Base-by-base conservation (phyloP, 805 yeast genomes). In the Phaffomyces opuntiae region DNA sequence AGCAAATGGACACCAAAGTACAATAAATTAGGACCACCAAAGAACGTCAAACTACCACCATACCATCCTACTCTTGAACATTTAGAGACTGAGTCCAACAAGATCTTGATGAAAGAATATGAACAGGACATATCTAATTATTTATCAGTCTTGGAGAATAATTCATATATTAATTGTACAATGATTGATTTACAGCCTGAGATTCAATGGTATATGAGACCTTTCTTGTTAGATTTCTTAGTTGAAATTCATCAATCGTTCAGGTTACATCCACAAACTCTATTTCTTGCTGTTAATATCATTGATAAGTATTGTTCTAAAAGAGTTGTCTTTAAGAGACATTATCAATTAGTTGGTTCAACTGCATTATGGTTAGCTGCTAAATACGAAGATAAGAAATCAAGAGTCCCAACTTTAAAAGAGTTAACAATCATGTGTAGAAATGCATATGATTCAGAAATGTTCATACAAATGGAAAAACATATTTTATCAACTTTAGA, bases 281-380 rank as follows among this genome's bases (percentile, higher is more conserved):
- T 82, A 61, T 84, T 69, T 62, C 75, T 77, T 57, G 81, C 85
- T 49, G 74, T 83, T 40, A 78, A 78, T 54, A 75, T 88, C 48
- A 81, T 87, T 43, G 96, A 89, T 63, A 74, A 91, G 47, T 89
- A 89, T 67, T 83, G 93, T 59, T 81, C 93, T 43, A 81, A 78
- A 56, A 72, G 96, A 49, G 78, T 87, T 9, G 88, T 87, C 2
- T 79, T 81, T 61, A 78, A 81, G 53, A 85, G 82, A 51, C 96
- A 88, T 60, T 81, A 84, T 56, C 96, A 87, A 61, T 69, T 89
- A 45, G 85, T 88, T 26, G 90, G 91, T 29, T 81, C 91, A 53
- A 83, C 95, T 0, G 83, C 95, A 26, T 67, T 89, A 40, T 87
- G 96, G 95, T 78, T 89, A 17, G 93, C 96, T 3, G 78, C 93